phyloP scores from a whole-genome alignment of 1,284 basidiomycete species.

The Irpex lacteus region DNA sequence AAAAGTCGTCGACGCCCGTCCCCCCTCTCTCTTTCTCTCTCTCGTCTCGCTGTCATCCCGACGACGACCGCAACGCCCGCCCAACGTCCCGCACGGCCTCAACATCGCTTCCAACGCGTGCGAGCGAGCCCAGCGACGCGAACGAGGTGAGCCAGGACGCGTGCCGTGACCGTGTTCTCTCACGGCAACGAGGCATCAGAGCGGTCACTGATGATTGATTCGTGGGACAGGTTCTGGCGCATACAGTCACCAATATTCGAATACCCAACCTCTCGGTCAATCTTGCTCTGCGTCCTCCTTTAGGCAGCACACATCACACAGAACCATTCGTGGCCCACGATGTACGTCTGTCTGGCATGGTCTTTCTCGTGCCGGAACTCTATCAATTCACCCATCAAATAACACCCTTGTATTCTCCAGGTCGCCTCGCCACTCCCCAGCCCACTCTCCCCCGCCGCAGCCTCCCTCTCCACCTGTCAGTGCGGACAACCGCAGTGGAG shows the following conservation, averaged over 20 bases:
- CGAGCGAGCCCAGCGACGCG: not conserved
- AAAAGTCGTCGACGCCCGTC: not conserved
- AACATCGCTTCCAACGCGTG: not conserved
- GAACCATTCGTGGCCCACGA: not conserved
- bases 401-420: not conserved
- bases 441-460: no score
- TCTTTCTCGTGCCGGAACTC: slow-evolving; percentile 5
- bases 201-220: slow-evolving; percentile 2
- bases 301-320: no score
- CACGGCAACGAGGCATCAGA: not conserved
- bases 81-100: not conserved
- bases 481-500: not conserved
- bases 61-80: not conserved
- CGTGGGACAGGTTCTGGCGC: no score
- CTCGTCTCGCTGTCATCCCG: not conserved
- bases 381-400: slow-evolving; percentile 1
- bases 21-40: not conserved
- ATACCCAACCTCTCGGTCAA: not conserved
- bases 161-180: not conserved
- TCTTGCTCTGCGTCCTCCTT: slow-evolving; percentile 14
- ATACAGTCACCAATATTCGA: not conserved
- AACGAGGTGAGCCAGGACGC: not conserved
- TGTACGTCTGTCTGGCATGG: slow-evolving; percentile 15
- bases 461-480: slow-evolving; percentile 3
- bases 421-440: slow-evolving; percentile 7